Base-by-base conservation (phyloP, 108 stramenopile species). In the Parietichytrium sp. region DNA sequence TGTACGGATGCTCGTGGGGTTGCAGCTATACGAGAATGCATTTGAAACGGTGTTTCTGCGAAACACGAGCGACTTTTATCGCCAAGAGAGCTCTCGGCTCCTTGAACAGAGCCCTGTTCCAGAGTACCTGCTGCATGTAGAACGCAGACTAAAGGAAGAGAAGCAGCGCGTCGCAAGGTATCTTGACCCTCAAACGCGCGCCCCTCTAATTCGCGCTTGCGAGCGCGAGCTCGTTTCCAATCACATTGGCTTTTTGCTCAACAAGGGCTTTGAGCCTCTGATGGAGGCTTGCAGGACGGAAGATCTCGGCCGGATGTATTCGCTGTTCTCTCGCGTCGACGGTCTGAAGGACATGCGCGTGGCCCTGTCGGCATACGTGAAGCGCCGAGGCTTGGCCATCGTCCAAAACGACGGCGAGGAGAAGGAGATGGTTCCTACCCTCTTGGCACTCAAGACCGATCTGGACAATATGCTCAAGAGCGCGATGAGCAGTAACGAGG, bases 401-500 rank as follows among this genome's bases (percentile, higher is more conserved):
- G 50, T 54, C 29, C 29, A 85, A 23, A 45, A 82, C 48, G 83
- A 77, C 16, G 83, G 80, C 54, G 87, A 87, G 36, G 87, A 91
- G 33, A 89, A 82, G 82, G 80, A 89, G 54, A 55, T 91, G 80
- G 86, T 92, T 29, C 80, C 88, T 13, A 87, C 89, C 61, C 80
- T 97, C 38, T 83, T 94, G 52, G 52, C 79, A 42, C 89, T 93
- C 48, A 92, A 94, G 82, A 52, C 84, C 25, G 88, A 89, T 79
- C 84, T 94, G 38, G 49, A 84, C 29, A 84, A 80, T 29, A 55
- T 93, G 29, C 80, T 91, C 53, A 52, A 78, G 8, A 36, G 82
- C 4, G 87, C 93, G 4, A 93, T 95, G 12, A 87, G 90, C 16
- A 88, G 86, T 4, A 88, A 87, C 38, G 93, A 95, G 82, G 78